Percentiles rank a stretch among this genome's conserved stretches.
Evolutionary conservation across 2,329 filamentous ascomycete genomes (phyloP).

Genomic region (Talaromyces amestolkiae): DNA sequence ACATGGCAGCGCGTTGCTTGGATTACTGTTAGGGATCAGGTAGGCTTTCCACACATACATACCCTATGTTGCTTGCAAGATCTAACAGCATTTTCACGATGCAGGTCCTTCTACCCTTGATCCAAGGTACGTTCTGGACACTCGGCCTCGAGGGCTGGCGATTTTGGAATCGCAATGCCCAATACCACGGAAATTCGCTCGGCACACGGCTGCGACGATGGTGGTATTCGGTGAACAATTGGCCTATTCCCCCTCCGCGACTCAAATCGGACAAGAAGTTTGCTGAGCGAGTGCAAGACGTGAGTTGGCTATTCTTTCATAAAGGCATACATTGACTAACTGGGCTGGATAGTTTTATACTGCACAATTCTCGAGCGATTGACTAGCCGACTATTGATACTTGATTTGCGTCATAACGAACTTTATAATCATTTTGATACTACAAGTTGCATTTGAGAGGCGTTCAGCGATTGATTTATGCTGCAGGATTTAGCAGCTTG

Average conservation of each 20-base stretch:
- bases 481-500: conserved; percentile 1
- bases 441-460: background rate
- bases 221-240: conserved; percentile 96
- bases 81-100: conserved; percentile 5
- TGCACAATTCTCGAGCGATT: conserved; percentile 19
- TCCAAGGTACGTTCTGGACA: conserved; percentile 88
- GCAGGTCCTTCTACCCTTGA: conserved; percentile 78
- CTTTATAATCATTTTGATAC: background rate
- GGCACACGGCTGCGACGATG: conserved; percentile 79
- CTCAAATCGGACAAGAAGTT: conserved; percentile 9
- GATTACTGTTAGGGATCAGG: conserved; percentile 88
- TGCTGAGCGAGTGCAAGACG: conserved; percentile 31
- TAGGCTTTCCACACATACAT: background rate
- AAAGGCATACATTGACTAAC: background rate
- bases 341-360: conserved; percentile 14
- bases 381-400: conserved; percentile 14
- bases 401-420: background rate
- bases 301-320: conserved; percentile 28
- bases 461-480: conserved; percentile 8
- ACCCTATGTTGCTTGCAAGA: background rate
- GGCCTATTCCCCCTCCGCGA: conserved; percentile 61
- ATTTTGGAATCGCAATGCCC: conserved; percentile 77
- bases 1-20: conserved; percentile 75
- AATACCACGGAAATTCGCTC: conserved; percentile 70
- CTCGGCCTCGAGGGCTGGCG: conserved; percentile 83